A percentile compares a stretch with the other conserved stretches of the same genome.
Evolutionary conservation across 1,284 basidiomycete genomes (phyloP).

Genomic region (Tilletia walkeri): DNA sequence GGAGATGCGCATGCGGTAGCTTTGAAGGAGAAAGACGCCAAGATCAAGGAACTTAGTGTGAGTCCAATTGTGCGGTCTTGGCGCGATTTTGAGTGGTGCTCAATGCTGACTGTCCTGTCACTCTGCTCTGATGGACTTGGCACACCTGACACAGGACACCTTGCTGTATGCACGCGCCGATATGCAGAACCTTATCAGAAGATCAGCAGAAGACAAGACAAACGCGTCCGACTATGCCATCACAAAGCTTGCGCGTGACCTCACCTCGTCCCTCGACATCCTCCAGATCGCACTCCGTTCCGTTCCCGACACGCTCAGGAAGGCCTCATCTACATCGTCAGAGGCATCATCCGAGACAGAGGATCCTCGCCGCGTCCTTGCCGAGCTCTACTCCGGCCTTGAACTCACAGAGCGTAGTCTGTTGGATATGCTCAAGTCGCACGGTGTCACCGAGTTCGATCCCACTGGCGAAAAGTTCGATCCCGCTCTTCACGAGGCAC

Average conservation of each 20-base stretch:
- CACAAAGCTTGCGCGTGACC: slow-evolving; percentile 79
- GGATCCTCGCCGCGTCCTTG: slow-evolving; percentile 41
- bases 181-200: slow-evolving; percentile 89
- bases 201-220: slow-evolving; percentile 82
- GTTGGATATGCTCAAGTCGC: slow-evolving; percentile 82
- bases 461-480: slow-evolving; percentile 90
- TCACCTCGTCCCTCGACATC: slow-evolving; percentile 88
- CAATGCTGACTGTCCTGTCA: neutral
- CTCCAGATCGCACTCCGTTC: slow-evolving; percentile 80
- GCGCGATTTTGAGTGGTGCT: neutral
- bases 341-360: slow-evolving; percentile 25
- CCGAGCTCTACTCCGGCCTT: slow-evolving; percentile 70
- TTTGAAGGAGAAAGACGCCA: slow-evolving; percentile 52
- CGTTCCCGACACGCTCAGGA: slow-evolving; percentile 63
- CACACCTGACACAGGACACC: slow-evolving; percentile 33
- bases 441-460: slow-evolving; percentile 86
- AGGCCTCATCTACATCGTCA: neutral
- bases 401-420: slow-evolving; percentile 87
- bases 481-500: slow-evolving; percentile 89
- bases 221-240: slow-evolving; percentile 92
- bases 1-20: slow-evolving; percentile 14
- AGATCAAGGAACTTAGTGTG: slow-evolving; percentile 50
- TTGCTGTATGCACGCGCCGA: slow-evolving; percentile 67
- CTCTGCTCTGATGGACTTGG: neutral
- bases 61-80: neutral